Percentiles rank a stretch among this genome's conserved stretches.
These are phyloP conservation scores for Cystoderma amianthinum DNA, from an alignment of 768 basidiomycete genomes.

Conservation along the genomic window DNA sequence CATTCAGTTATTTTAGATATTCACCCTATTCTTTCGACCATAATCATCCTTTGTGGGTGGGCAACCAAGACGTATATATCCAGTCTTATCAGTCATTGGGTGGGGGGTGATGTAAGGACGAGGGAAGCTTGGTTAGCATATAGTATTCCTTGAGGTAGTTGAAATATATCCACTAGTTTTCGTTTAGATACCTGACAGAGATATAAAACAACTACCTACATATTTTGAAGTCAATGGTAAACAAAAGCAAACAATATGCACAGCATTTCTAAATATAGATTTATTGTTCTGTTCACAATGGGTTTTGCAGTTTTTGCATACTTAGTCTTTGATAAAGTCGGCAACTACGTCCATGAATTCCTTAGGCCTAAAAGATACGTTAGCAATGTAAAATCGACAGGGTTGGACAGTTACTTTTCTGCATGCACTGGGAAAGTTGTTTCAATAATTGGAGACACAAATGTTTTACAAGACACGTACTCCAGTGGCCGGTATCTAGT, in stretches of 20 bases:
- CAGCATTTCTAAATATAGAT: too few species aligned
- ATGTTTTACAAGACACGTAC: conserved; percentile 31
- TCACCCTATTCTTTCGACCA: conserved; percentile 65
- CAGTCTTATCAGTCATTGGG: conserved; percentile 56
- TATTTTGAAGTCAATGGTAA: too few species aligned
- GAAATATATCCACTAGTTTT: background rate
- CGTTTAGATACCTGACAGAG: background rate
- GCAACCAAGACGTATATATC: conserved; percentile 59
- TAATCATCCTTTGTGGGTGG: conserved; percentile 76
- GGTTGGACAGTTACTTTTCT: background rate
- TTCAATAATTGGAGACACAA: background rate
- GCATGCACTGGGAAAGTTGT: background rate
- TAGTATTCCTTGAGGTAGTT: conserved; percentile 55
- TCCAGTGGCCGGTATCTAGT: conserved; percentile 79
- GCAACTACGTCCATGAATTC: background rate
- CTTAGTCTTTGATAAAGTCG: background rate
- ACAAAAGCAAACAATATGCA: too few species aligned
- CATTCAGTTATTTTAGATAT: conserved; percentile 67
- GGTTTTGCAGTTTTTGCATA: too few species aligned
- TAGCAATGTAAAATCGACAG: background rate
- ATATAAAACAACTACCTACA: background rate
- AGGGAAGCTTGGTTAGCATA: conserved; percentile 77
- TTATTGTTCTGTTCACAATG: too few species aligned
- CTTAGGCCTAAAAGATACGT: background rate
- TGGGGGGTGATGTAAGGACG: conserved; percentile 48